Evolutionary conservation across 2,329 filamentous ascomycete genomes (phyloP).

Genomic region (Triangularia setosa): DNA sequence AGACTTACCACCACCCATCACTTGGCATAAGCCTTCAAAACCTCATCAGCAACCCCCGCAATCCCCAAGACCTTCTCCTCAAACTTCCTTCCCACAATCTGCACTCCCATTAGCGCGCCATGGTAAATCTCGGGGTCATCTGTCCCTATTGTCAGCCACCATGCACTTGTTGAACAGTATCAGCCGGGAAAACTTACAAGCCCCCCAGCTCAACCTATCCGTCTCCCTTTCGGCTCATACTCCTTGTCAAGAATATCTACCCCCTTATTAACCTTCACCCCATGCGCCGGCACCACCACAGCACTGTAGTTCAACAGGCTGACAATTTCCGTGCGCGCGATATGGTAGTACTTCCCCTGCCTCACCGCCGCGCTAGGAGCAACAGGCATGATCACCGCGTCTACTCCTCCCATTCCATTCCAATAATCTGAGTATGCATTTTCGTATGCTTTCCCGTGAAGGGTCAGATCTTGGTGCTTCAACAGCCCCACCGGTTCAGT

Average conservation of each 20-base stretch:
- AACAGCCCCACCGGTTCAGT: conserved; percentile 24
- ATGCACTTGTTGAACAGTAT: not conserved
- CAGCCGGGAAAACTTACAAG: conserved; percentile 40
- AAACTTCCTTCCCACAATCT: conserved; percentile 45
- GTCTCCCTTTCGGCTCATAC: conserved; percentile 38
- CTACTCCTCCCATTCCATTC: conserved; percentile 57
- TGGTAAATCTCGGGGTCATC: conserved; percentile 47
- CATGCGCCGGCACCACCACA: conserved; percentile 47
- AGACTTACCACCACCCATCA: no score
- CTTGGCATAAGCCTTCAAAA: no score
- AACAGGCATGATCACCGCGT: conserved; percentile 49
- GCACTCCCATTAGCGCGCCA: conserved; percentile 44
- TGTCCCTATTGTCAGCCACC: conserved; percentile 19
- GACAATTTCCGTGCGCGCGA: conserved; percentile 29
- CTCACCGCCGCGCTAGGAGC: conserved; percentile 48
- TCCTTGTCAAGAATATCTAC: conserved; percentile 41
- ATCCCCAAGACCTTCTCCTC: conserved; percentile 47
- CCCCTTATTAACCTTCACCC: conserved; percentile 46
- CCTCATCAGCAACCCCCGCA: conserved; percentile 31
- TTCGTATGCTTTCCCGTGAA: conserved; percentile 52
- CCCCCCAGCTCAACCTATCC: conserved; percentile 42
- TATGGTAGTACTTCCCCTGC: conserved; percentile 42
- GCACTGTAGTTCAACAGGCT: conserved; percentile 56
- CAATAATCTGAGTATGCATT: conserved; percentile 61
- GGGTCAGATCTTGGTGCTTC: conserved; percentile 43